Percentiles rank a stretch among this genome's conserved stretches.
These are phyloP conservation scores for Trifolium subterraneum DNA, from an alignment of 306 rosid genomes.

Conservation along the genomic window DNA sequence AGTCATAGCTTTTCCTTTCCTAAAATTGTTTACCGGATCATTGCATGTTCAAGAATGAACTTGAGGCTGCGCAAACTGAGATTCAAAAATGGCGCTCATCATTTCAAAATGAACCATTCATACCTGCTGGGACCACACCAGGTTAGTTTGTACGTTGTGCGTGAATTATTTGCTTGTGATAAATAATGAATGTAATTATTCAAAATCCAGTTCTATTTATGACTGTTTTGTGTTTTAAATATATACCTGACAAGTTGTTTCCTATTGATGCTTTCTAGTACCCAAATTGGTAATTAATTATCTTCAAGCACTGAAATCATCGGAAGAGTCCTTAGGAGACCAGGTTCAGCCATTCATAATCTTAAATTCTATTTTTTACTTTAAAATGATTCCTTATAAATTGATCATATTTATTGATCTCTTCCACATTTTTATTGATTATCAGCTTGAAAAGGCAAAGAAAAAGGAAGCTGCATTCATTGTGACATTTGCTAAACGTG, in stretches of 20 bases:
- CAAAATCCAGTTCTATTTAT: slow-evolving; percentile 16
- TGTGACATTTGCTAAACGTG: slow-evolving; percentile 91
- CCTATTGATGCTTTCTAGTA: slow-evolving; percentile 47
- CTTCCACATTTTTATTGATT: slow-evolving; percentile 34
- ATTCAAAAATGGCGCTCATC: slow-evolving; percentile 81
- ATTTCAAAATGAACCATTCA: slow-evolving; percentile 71
- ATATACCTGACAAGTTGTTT: slow-evolving; percentile 30
- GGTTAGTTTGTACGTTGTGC: slow-evolving; percentile 58
- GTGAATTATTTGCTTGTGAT: slow-evolving; percentile 11
- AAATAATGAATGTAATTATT: slow-evolving; percentile 1
- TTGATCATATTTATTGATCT: slow-evolving; percentile 25
- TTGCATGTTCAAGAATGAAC: slow-evolving; percentile 66
- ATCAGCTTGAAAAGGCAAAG: slow-evolving; percentile 91
- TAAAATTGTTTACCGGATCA: not conserved
- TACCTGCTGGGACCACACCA: slow-evolving; percentile 72
- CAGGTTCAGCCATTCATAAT: slow-evolving; percentile 60
- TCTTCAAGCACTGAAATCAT: slow-evolving; percentile 81
- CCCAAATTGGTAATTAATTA: slow-evolving; percentile 74
- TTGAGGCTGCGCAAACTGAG: slow-evolving; percentile 75
- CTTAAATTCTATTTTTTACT: slow-evolving; percentile 24
- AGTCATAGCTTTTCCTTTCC: slow-evolving; percentile 10
- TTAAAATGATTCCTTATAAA: slow-evolving; percentile 23
- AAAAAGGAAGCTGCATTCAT: slow-evolving; percentile 97
- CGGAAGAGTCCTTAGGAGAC: slow-evolving; percentile 85
- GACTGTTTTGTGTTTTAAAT: slow-evolving; percentile 20